Evolutionary conservation across 2,329 filamentous ascomycete species (phyloP), one percentile per base, ranked within the genome.

Genomic region (Talaromyces verruculosus): DNA sequence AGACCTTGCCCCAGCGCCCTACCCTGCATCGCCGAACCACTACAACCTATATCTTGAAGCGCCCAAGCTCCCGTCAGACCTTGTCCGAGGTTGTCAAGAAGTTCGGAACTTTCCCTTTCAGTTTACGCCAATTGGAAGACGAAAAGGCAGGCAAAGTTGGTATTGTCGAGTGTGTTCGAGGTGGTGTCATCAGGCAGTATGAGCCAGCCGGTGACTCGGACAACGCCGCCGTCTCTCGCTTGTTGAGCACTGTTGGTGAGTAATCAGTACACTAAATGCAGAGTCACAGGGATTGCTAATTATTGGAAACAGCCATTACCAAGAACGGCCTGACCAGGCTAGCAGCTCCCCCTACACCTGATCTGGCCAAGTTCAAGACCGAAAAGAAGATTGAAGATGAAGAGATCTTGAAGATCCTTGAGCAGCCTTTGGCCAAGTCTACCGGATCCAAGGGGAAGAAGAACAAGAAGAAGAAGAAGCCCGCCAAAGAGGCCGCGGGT

Each of bases 341-440:
- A 66, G 89, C 92, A 73, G 89, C 87, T 30, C 89, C 95, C 39
- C 88, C 91, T 68, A 79, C 89, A 25, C 85, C 90, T 69, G 92
- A 98, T 76, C 78, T 95, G 68, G 87, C 85, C 77, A 93, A 93
- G 84, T 88, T 90, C 85, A 90, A 97, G 87, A 90, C 92, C 39
- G 93, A 98, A 80, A 98, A 98, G 88, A 97, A 97, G 87, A 97
- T 99, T 75, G 89, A 88, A 69, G 92, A 97, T 70, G 91, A 95
- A 82, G 93, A 96, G 82, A 84, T 97, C 70, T 87, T 96, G 72
- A 91, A 93, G 84, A 92, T 97, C 69, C 85, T 97, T 61, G 91
- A 93, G 81, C 90, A 91, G 79, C 92, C 93, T 47, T 81, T 96
- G 71, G 81, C 82, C 65, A 85, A 84, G 74, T 78, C 81, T 15